Conservation (phyloP, 176 grass and related monocot species). For the Musa schizocarpa region DNA sequence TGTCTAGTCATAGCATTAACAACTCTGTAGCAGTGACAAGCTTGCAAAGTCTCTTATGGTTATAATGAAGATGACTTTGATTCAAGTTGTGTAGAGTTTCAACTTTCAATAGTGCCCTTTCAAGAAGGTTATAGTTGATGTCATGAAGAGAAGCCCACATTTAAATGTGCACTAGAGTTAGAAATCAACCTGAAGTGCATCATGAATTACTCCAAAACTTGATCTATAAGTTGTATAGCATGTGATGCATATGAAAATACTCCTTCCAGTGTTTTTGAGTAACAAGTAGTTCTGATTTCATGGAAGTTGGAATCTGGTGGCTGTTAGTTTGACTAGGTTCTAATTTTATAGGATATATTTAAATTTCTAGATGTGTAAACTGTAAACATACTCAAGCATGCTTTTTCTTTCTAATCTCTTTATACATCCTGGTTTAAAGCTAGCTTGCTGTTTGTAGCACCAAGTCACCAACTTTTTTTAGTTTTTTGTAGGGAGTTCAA, state of each 20-base stretch:
- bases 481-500: constrained; percentile 58
- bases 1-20: too few relatives aligned
- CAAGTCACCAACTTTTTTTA: constrained; percentile 19
- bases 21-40: too few relatives aligned
- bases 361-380: too few relatives aligned
- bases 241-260: not conserved
- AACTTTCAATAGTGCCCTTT: too few relatives aligned
- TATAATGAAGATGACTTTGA: too few relatives aligned
- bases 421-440: not conserved
- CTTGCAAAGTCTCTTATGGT: too few relatives aligned
- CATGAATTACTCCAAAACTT: not conserved
- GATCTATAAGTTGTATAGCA: not conserved
- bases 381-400: too few relatives aligned
- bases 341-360: not conserved
- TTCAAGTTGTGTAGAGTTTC: too few relatives aligned
- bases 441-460: not conserved
- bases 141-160: too few relatives aligned
- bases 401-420: not conserved
- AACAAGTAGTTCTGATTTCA: not conserved
- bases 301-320: not conserved
- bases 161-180: not conserved
- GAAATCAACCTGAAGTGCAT: not conserved
- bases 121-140: too few relatives aligned
- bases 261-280: not conserved
- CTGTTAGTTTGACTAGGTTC: not conserved